Evolutionary conservation across 2,329 filamentous ascomycete species (phyloP).

Genomic region (Fusarium nodosum): DNA sequence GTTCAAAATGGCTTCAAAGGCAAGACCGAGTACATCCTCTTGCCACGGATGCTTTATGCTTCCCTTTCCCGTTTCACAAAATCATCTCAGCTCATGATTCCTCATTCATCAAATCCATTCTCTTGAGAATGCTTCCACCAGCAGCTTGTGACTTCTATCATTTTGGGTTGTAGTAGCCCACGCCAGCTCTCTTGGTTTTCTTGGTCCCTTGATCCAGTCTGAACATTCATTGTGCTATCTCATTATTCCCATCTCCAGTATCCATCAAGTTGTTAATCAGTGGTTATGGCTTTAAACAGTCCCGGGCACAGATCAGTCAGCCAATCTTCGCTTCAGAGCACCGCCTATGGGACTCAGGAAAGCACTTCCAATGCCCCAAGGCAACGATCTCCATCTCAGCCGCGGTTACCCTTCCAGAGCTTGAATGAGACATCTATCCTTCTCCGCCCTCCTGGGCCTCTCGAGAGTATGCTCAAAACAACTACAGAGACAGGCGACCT

Average conservation of each 20-base stretch:
- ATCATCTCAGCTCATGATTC: conserved; percentile 2
- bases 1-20: neutral
- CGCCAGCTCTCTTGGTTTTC: conserved; percentile 41
- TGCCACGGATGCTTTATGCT: neutral
- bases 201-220: conserved; percentile 41
- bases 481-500: conserved; percentile 76
- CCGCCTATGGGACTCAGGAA: conserved; percentile 50
- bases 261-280: conserved; percentile 26
- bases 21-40: neutral
- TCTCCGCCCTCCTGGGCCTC: conserved; percentile 64
- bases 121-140: conserved; percentile 32
- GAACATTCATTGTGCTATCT: conserved; percentile 40
- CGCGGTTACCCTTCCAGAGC: conserved; percentile 59
- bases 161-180: conserved; percentile 41
- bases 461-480: conserved; percentile 76
- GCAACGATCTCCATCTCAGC: conserved; percentile 43
- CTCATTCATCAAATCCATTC: conserved; percentile 18
- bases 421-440: conserved; percentile 60
- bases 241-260: conserved; percentile 25
- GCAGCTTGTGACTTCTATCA: conserved; percentile 38
- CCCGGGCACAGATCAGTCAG: conserved; percentile 56
- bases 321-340: conserved; percentile 56
- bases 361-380: conserved; percentile 35
- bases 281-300: conserved; percentile 51
- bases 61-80: neutral